A percentile compares a stretch with the other conserved stretches of the same genome.
Conservation (phyloP, 129 eudicot genomes). For the Logfia minima region DNA sequence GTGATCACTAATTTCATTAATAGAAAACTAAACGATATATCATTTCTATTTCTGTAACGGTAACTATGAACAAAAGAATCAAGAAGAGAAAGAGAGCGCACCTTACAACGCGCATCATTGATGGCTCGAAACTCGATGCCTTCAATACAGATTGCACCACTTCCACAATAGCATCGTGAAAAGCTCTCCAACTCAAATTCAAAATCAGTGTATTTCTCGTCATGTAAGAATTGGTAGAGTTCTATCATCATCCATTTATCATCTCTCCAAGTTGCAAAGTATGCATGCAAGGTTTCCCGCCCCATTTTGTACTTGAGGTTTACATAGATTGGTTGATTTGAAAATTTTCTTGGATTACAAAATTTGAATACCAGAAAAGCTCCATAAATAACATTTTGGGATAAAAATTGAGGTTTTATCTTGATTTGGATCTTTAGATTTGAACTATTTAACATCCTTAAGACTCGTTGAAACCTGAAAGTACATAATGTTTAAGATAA, state of each 20-base stretch:
- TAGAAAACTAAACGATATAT: too few species aligned
- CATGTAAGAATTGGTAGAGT: not conserved
- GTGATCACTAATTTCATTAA: too few species aligned
- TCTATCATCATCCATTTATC: not conserved
- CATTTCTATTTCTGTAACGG: too few species aligned
- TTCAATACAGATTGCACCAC: not conserved
- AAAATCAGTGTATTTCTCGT: not conserved
- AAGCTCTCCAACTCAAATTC: not conserved
- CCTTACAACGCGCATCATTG: not conserved
- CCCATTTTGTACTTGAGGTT: constrained; percentile 1
- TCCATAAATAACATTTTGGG: not conserved
- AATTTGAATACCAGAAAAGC: not conserved
- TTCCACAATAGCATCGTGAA: not conserved
- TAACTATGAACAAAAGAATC: not conserved
- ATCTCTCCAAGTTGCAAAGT: not conserved
- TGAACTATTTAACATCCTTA: not conserved
- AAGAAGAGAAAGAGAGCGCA: not conserved
- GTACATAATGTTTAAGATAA: not conserved
- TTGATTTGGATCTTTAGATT: not conserved
- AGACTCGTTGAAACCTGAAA: not conserved
- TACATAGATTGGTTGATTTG: not conserved
- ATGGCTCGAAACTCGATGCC: constrained; percentile 1
- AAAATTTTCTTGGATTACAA: not conserved
- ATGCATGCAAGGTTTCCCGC: not conserved
- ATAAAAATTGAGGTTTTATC: constrained; percentile 1